Conservation (phyloP, 1,139 yeast species). For the Suhomyces yuchorum region DNA sequence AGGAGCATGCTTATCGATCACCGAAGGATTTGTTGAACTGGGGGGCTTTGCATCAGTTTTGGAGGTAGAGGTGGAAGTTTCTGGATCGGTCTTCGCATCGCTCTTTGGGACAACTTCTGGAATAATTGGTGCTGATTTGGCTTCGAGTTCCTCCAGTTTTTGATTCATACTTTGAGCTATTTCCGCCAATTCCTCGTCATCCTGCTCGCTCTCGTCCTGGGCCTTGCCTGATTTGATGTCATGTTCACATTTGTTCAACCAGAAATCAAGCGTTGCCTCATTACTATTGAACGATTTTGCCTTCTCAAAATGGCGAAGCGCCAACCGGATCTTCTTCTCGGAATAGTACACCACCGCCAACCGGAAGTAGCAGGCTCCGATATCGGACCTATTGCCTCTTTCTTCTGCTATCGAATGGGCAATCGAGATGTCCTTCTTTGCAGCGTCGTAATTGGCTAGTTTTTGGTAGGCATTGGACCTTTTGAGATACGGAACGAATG, state of each 20-base stretch:
- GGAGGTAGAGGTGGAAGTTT: background rate
- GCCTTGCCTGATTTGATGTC: slow-evolving; percentile 27
- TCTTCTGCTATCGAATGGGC: slow-evolving; percentile 59
- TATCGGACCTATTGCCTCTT: slow-evolving; percentile 53
- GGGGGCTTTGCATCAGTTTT: background rate
- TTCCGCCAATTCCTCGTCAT: background rate
- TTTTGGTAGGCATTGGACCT: slow-evolving; percentile 61
- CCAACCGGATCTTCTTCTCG: slow-evolving; percentile 47
- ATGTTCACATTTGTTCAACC: slow-evolving; percentile 51
- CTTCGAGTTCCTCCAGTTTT: background rate
- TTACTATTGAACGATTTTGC: slow-evolving; percentile 52
- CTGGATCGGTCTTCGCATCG: background rate
- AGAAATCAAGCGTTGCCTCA: slow-evolving; percentile 51
- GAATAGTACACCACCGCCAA: slow-evolving; percentile 54
- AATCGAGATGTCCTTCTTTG: slow-evolving; percentile 53
- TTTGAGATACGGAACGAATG: slow-evolving; percentile 56
- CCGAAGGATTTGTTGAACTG: slow-evolving; percentile 33
- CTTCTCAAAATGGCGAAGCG: slow-evolving; percentile 50
- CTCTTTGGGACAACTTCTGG: background rate
- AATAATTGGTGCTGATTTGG: background rate
- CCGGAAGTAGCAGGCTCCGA: slow-evolving; percentile 62
- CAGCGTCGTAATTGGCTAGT: slow-evolving; percentile 48
- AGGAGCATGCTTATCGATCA: slow-evolving; percentile 45
- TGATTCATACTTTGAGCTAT: background rate
- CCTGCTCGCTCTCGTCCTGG: slow-evolving; percentile 14